Conservation (phyloP, 2,329 filamentous ascomycete species). For the Ramichloridium luteum region DNA sequence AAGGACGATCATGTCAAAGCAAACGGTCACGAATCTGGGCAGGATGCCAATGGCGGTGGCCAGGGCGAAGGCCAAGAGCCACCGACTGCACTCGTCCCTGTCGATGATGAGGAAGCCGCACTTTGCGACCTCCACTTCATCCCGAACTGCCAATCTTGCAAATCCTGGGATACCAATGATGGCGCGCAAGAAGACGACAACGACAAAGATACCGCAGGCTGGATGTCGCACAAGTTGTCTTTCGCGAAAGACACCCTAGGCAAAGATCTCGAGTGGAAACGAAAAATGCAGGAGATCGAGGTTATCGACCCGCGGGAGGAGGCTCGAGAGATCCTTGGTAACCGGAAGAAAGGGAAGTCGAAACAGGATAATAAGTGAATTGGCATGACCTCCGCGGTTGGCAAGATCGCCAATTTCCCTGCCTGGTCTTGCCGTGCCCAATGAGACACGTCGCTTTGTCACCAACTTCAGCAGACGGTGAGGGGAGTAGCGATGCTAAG, state of each 20-base stretch:
- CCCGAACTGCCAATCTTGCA: constrained; percentile 84
- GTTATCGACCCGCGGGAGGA: constrained; percentile 59
- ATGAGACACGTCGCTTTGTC: too few relatives aligned
- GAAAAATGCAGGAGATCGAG: constrained; percentile 74
- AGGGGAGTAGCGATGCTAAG: too few relatives aligned
- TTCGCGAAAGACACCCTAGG: constrained; percentile 85
- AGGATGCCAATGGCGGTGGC: neutral
- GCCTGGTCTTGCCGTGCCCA: too few relatives aligned
- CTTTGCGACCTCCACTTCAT: constrained; percentile 95
- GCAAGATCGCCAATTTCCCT: too few relatives aligned
- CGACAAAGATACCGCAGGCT: constrained; percentile 51
- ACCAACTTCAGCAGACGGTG: too few relatives aligned
- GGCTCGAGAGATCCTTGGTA: constrained; percentile 17
- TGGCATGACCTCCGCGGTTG: too few relatives aligned
- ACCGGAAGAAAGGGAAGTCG: constrained; percentile 14
- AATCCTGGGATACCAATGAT: constrained; percentile 62
- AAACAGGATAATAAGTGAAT: constrained; percentile 11
- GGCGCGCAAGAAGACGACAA: constrained; percentile 39
- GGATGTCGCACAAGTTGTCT: constrained; percentile 75
- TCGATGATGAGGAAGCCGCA: constrained; percentile 54
- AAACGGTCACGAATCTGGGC: constrained; percentile 5
- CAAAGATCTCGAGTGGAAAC: constrained; percentile 81
- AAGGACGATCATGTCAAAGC: constrained; percentile 3
- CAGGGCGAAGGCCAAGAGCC: constrained; percentile 3
- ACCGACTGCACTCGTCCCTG: constrained; percentile 23